Conservation (phyloP, 768 basidiomycete genomes). For the Gautieria morchelliformis region DNA sequence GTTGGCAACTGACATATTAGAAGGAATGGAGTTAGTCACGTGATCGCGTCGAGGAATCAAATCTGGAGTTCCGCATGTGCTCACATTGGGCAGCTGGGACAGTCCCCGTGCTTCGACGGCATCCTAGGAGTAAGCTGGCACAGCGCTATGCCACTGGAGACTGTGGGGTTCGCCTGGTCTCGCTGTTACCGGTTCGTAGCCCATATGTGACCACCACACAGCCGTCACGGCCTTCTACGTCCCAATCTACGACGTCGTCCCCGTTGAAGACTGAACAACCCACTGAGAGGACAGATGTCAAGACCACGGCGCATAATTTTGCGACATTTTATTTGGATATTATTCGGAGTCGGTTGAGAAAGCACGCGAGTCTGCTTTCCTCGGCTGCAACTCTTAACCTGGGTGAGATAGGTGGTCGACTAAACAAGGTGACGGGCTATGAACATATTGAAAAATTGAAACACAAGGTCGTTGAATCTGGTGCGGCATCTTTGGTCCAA, state of each 20-base stretch:
- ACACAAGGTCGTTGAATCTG: slow-evolving; percentile 66
- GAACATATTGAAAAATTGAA: slow-evolving; percentile 81
- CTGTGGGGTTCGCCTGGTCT: neutral
- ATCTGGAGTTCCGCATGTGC: neutral
- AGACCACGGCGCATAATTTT: neutral
- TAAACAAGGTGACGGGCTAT: slow-evolving; percentile 89
- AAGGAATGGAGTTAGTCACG: neutral
- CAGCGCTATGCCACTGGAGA: neutral
- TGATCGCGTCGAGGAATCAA: neutral
- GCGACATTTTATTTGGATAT: slow-evolving; percentile 4
- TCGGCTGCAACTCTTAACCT: slow-evolving; percentile 47
- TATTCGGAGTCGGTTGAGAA: slow-evolving; percentile 28
- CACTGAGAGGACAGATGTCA: neutral
- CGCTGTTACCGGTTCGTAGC: neutral
- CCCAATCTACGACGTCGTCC: neutral
- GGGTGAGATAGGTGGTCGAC: slow-evolving; percentile 61
- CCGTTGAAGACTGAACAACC: too few relatives aligned
- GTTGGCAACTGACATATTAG: too few relatives aligned
- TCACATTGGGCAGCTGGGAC: neutral
- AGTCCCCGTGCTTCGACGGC: neutral
- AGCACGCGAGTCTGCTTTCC: slow-evolving; percentile 50
- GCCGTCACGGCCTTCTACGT: too few relatives aligned
- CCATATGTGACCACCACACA: too few relatives aligned
- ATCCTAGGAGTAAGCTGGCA: too few relatives aligned
- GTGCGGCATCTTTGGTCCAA: slow-evolving; percentile 34